Percentiles rank a stretch among this genome's conserved stretches.
Conservation (phyloP, 1,284 basidiomycete genomes). For the Ceratobasidium sp. region DNA sequence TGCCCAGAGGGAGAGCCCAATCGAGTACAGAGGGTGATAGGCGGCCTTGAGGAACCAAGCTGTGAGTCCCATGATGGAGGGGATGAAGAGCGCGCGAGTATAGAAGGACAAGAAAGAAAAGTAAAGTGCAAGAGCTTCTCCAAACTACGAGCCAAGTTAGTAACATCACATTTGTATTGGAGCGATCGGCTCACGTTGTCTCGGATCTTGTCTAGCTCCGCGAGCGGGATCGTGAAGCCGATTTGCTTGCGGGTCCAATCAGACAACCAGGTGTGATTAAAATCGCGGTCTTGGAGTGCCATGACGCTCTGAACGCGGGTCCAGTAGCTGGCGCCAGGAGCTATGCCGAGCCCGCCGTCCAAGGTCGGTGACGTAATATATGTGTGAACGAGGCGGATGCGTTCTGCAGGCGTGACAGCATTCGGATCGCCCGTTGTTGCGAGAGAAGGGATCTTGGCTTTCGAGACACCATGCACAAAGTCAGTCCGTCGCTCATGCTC, state of each 20-base stretch:
- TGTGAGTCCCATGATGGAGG: slow-evolving; percentile 65
- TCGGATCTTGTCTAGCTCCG: slow-evolving; percentile 65
- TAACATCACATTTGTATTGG: too few species aligned
- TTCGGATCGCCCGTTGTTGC: slow-evolving; percentile 54
- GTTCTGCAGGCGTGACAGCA: slow-evolving; percentile 70
- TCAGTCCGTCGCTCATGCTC: slow-evolving; percentile 72
- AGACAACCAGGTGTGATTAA: slow-evolving; percentile 76
- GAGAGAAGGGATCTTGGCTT: slow-evolving; percentile 57
- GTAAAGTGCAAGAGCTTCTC: slow-evolving; percentile 88
- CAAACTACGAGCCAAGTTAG: slow-evolving; percentile 66
- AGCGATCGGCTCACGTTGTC: slow-evolving; percentile 56
- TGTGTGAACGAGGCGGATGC: slow-evolving; percentile 78
- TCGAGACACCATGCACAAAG: slow-evolving; percentile 68
- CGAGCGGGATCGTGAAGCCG: slow-evolving; percentile 57
- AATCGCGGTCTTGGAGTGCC: slow-evolving; percentile 81
- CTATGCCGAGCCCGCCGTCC: slow-evolving; percentile 82
- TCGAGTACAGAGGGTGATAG: slow-evolving; percentile 82
- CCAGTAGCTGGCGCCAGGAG: slow-evolving; percentile 74
- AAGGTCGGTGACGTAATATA: slow-evolving; percentile 73
- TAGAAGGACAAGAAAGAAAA: slow-evolving; percentile 89
- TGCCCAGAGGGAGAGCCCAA: slow-evolving; percentile 80
- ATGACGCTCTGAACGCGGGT: slow-evolving; percentile 79
- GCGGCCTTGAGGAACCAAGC: slow-evolving; percentile 71
- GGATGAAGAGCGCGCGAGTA: slow-evolving; percentile 75
- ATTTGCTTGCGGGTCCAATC: slow-evolving; percentile 69